phyloP scores from a whole-genome alignment of 1,284 basidiomycete species.

The Sphagnurus paluster region DNA sequence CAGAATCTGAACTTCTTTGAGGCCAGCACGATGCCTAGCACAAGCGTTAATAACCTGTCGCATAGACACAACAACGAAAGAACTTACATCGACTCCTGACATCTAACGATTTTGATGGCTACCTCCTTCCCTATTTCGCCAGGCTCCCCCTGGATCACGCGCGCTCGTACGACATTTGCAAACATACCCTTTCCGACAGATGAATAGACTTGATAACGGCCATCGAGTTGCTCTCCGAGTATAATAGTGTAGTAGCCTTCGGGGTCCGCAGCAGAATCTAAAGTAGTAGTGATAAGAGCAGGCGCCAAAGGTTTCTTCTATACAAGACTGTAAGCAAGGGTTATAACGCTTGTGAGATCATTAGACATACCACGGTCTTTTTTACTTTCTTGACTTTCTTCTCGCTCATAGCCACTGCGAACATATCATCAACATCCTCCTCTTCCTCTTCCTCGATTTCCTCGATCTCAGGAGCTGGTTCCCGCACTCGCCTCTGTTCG shows the following conservation, averaged over 20 bases:
- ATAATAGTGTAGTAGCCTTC: slow-evolving; percentile 98
- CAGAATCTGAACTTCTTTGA: slow-evolving; percentile 91
- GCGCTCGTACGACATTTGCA: slow-evolving; percentile 91
- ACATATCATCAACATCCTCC: slow-evolving; percentile 85
- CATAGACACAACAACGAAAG: slow-evolving; percentile 2
- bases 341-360: neutral
- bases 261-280: slow-evolving; percentile 78
- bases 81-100: slow-evolving; percentile 94
- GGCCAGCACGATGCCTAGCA: slow-evolving; percentile 89
- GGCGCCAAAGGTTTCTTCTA: slow-evolving; percentile 54
- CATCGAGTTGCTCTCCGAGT: slow-evolving; percentile 93
- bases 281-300: slow-evolving; percentile 65
- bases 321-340: neutral
- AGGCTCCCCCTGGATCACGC: slow-evolving; percentile 73
- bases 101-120: slow-evolving; percentile 96
- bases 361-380: slow-evolving; percentile 49
- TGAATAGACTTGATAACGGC: slow-evolving; percentile 93
- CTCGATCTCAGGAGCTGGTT: slow-evolving; percentile 21
- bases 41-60: neutral
- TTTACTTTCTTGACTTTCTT: slow-evolving; percentile 61
- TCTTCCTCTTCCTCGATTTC: slow-evolving; percentile 54
- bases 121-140: slow-evolving; percentile 79
- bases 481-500: slow-evolving; percentile 66
- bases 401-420: slow-evolving; percentile 63
- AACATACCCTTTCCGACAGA: slow-evolving; percentile 99